These are phyloP conservation scores for Taphrina communis DNA, from an alignment of 1,139 yeast genomes.

Conservation along the genomic window DNA sequence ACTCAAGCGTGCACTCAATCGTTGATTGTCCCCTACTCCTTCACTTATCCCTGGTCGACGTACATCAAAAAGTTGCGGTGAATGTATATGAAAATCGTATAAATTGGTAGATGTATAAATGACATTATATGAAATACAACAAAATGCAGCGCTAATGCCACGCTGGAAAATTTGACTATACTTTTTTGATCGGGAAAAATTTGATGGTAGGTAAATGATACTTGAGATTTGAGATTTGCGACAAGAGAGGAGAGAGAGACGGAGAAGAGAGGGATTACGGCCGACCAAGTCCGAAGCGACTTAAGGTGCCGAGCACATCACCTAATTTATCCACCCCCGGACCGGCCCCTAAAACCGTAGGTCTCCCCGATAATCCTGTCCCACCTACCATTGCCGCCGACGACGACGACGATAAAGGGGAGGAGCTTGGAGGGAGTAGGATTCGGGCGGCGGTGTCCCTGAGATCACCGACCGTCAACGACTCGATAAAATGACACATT, in stretches of 20 bases:
- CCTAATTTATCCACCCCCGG: conserved; percentile 77
- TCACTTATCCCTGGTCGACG: too few relatives aligned
- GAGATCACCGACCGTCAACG: conserved; percentile 69
- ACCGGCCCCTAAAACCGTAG: conserved; percentile 90
- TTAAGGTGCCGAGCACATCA: conserved; percentile 71
- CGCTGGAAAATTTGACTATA: too few relatives aligned
- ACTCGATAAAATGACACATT: conserved; percentile 79
- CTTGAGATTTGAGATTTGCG: too few relatives aligned
- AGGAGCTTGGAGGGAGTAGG: conserved; percentile 49
- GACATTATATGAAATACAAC: too few relatives aligned
- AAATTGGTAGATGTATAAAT: too few relatives aligned
- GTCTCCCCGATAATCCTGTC: conserved; percentile 64
- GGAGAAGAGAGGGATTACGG: neutral
- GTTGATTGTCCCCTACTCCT: neutral
- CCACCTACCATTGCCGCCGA: conserved; percentile 56
- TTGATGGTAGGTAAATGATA: too few relatives aligned
- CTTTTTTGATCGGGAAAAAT: too few relatives aligned
- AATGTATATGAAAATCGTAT: too few relatives aligned
- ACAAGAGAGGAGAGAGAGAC: too few relatives aligned
- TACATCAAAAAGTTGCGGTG: too few relatives aligned
- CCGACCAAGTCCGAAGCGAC: conserved; percentile 75
- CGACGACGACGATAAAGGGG: too few relatives aligned
- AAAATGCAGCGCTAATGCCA: too few relatives aligned
- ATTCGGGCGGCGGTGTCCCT: conserved; percentile 76
- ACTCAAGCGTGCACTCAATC: conserved; percentile 9